Base-by-base conservation (phyloP, 2,329 filamentous ascomycete genomes). In the Trichothecium roseum region DNA sequence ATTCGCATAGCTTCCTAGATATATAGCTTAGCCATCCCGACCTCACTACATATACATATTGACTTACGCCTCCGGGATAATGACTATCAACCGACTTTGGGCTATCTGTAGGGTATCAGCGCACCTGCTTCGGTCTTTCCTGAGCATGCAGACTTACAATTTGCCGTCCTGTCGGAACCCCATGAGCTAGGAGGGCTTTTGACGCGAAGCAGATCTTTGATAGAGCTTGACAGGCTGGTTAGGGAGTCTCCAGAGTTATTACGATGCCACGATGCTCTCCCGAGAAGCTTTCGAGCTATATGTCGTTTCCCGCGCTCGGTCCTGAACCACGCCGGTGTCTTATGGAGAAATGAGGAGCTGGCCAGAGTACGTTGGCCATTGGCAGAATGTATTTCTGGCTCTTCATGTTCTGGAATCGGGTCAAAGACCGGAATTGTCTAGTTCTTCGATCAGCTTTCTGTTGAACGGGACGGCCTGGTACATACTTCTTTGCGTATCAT, bases 1-100 rank as follows among this genome's bases (percentile, higher is more conserved):
- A 72, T 49, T 4, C 67, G 58, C n/a, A 50, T 59, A 5, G 68
- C 68, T 53, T 72, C 67, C 68, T 71, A 33, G 34, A 6, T 8
- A 29, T 10, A 4, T 12, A 17, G 4, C 4, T 14, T 27, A 26
- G 4, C 8, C 13, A 26, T 10, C 10, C 6, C 8, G 18, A 3
- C 27, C 2, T 5, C 3, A 9, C 7, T 15, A 9, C 13, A n/a
- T n/a, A 18, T 28, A n/a, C 7, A 18, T 28, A n/a, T 17, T 12
- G 14, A 48, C 53, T 39, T 44, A 60, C 57, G 30, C 53, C 54
- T 28, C 56, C 55, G 1, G 56, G 59, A 38, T 53, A 62, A 18
- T 55, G 48, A 28, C 30, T 50, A 22, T 30, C 41, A 12, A 32
- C 32, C 8, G 38, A 39, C 28, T 37, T 36, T 20, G 36, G 40